phyloP scores from a whole-genome alignment of 2,329 filamentous ascomycete species.

The Akanthomyces muscarius region DNA sequence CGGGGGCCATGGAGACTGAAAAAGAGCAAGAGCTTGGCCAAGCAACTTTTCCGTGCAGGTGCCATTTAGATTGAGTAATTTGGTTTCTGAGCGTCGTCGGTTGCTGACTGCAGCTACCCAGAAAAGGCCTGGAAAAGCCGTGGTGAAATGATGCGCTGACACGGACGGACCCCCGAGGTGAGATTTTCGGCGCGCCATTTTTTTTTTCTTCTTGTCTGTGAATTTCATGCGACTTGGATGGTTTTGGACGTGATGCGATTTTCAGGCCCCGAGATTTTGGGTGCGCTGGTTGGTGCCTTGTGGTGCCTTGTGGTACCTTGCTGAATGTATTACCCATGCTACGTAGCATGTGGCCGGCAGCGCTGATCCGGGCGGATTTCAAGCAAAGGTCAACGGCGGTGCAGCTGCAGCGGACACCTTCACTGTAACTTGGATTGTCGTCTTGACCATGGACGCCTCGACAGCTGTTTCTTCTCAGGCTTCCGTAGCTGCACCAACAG shows the following conservation, averaged over 20 bases:
- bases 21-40: too few species aligned
- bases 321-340: not conserved
- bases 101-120: not conserved
- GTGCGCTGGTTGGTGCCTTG: not conserved
- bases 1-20: too few species aligned
- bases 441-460: too few species aligned
- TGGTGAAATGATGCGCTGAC: not conserved
- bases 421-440: not conserved
- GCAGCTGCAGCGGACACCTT: not conserved
- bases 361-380: too few species aligned
- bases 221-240: not conserved
- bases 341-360: not conserved
- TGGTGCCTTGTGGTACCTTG: not conserved
- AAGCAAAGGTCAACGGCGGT: not conserved
- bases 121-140: not conserved
- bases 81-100: not conserved
- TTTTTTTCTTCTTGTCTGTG: not conserved
- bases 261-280: not conserved
- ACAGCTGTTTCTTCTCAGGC: not conserved
- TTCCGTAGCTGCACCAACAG: not conserved
- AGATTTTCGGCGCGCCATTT: not conserved
- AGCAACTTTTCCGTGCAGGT: too few species aligned
- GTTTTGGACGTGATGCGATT: not conserved
- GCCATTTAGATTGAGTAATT: not conserved
- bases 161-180: not conserved